These are phyloP conservation scores for Durusdinium trenchii DNA, from an alignment of 73 alveolate genomes.

Conservation along the genomic window DNA sequence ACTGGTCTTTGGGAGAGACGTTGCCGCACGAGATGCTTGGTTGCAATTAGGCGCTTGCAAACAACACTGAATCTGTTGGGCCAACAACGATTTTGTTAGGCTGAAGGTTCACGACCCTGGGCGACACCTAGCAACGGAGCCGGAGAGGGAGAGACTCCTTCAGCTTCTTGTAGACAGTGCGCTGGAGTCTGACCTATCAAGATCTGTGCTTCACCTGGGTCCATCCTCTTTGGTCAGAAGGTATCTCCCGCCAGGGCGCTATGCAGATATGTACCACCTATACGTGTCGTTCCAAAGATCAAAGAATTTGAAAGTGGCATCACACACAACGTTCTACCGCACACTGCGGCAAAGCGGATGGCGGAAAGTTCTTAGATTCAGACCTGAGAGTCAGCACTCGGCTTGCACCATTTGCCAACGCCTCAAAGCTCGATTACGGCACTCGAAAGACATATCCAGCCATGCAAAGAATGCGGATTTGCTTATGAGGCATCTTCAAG, in stretches of 20 bases:
- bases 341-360: not conserved
- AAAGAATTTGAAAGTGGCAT: not conserved
- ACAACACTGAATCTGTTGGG: not conserved
- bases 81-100: no score
- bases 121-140: not conserved
- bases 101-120: not conserved
- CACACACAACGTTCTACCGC: not conserved
- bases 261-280: not conserved
- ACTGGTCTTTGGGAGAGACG: conserved; percentile 1
- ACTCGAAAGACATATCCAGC: not conserved
- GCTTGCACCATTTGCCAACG: not conserved
- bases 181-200: not conserved
- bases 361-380: not conserved
- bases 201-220: not conserved
- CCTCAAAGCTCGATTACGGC: not conserved
- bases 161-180: not conserved
- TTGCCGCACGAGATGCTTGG: conserved; percentile 8
- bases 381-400: not conserved
- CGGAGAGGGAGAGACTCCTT: not conserved
- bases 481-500: not conserved
- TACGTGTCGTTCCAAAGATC: not conserved
- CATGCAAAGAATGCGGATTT: not conserved
- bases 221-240: not conserved
- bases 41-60: not conserved
- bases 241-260: not conserved